Percentiles rank a stretch among this genome's conserved stretches.
Evolutionary conservation across 2,329 filamentous ascomycete genomes (phyloP).

Genomic region (Orbilia quercus): DNA sequence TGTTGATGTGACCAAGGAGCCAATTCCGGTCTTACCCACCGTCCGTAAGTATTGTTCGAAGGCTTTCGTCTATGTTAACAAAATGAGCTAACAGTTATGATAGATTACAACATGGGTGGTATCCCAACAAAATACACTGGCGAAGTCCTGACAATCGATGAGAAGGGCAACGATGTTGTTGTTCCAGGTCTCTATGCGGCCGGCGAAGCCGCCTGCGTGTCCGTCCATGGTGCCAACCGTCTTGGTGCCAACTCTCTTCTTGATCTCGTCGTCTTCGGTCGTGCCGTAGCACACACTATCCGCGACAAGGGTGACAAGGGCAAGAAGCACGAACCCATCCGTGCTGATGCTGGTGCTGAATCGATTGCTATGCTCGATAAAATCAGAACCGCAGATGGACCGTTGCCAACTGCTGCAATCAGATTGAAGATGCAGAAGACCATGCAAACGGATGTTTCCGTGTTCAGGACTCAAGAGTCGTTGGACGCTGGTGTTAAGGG

Average conservation of each 20-base stretch:
- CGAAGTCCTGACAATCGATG: slow-evolving; percentile 90
- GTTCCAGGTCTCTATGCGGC: slow-evolving; percentile 96
- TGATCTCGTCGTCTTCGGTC: slow-evolving; percentile 96
- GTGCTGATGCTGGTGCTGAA: slow-evolving; percentile 86
- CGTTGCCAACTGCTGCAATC: slow-evolving; percentile 88
- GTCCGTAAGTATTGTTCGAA: slow-evolving; percentile 61
- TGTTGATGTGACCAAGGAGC: slow-evolving; percentile 88
- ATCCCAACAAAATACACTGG: slow-evolving; percentile 98
- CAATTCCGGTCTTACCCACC: slow-evolving; percentile 67
- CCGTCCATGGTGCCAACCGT: slow-evolving; percentile 97
- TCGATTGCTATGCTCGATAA: slow-evolving; percentile 88
- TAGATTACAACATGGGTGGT: slow-evolving; percentile 98
- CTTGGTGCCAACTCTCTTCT: slow-evolving; percentile 98
- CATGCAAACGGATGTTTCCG: slow-evolving; percentile 96
- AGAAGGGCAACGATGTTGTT: slow-evolving; percentile 84
- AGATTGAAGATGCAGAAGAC: slow-evolving; percentile 94
- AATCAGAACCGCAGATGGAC: slow-evolving; percentile 82
- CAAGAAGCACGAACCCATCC: slow-evolving; percentile 79
- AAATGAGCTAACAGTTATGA: slow-evolving; percentile 62
- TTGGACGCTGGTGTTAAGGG: slow-evolving; percentile 91
- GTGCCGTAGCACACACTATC: slow-evolving; percentile 96
- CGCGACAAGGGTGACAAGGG: slow-evolving; percentile 92
- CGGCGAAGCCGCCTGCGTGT: slow-evolving; percentile 96
- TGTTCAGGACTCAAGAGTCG: slow-evolving; percentile 94
- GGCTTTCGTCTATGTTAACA: too few relatives aligned